Evolutionary conservation across 176 grass and related monocot species (phyloP).

Genomic region (Oryza coarctata): DNA sequence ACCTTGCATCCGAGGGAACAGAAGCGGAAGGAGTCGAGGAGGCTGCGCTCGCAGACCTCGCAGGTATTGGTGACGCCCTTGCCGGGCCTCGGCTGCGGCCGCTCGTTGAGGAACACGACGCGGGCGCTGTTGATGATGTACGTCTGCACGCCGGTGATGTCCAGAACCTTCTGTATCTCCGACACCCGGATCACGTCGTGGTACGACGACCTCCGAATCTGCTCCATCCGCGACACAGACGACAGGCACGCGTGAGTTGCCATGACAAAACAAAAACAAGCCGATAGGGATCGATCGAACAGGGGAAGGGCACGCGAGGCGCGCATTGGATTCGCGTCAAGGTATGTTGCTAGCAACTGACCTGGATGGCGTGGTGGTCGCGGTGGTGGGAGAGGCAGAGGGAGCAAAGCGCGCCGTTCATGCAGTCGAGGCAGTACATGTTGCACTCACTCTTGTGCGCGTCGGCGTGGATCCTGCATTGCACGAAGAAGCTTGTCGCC

Average conservation of each 20-base stretch:
- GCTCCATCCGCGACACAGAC: not conserved
- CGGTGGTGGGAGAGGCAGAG: constrained; percentile 78
- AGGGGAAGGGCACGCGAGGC: not conserved
- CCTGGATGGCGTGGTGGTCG: constrained; percentile 85
- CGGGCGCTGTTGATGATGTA: constrained; percentile 99
- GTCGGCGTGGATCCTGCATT: constrained; percentile 76
- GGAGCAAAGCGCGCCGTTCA: constrained; percentile 78
- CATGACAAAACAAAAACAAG: not conserved
- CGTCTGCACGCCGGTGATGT: constrained; percentile 90
- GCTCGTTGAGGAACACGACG: constrained; percentile 96
- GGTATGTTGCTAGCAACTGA: not conserved
- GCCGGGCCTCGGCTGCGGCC: constrained; percentile 83
- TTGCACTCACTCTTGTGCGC: constrained; percentile 93
- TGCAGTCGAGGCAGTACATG: constrained; percentile 96
- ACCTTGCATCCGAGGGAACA: constrained; percentile 99
- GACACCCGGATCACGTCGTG: constrained; percentile 96
- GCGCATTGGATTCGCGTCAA: not conserved
- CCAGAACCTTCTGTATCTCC: constrained; percentile 94
- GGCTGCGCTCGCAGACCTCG: constrained; percentile 93
- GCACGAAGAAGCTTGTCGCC: constrained; percentile 82
- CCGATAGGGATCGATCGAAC: not conserved
- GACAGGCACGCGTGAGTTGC: not conserved
- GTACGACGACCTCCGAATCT: constrained; percentile 97
- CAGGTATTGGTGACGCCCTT: constrained; percentile 98
- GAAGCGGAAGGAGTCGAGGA: constrained; percentile 96